A percentile compares a stretch with the other conserved stretches of the same genome.
Conservation (phyloP, 192 early-diverging fungal genomes). For the Entomortierella parvispora region DNA sequence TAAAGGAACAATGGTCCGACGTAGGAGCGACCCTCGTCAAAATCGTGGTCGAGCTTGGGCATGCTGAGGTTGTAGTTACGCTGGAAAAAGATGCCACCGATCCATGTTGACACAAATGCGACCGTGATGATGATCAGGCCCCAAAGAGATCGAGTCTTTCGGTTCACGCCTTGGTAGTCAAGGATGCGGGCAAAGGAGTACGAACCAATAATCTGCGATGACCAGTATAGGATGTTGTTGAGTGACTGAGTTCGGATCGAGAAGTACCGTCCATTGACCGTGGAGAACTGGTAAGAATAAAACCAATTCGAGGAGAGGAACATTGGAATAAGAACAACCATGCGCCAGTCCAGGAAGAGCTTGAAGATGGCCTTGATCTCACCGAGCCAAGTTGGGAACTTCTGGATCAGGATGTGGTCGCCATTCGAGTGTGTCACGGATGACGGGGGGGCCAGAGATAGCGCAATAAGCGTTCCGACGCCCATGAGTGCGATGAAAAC, state of each 20-base stretch:
- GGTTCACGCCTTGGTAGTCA: constrained; percentile 57
- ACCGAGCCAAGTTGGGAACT: constrained; percentile 67
- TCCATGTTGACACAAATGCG: constrained; percentile 64
- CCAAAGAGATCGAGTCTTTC: constrained; percentile 67
- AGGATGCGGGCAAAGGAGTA: constrained; percentile 65
- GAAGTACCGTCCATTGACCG: constrained; percentile 66
- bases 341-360: constrained; percentile 67
- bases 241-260: constrained; percentile 70
- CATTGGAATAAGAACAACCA: constrained; percentile 68
- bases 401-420: constrained; percentile 64
- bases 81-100: constrained; percentile 62
- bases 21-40: constrained; percentile 45
- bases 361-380: constrained; percentile 58
- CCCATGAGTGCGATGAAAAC: constrained; percentile 73
- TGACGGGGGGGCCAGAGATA: constrained; percentile 58
- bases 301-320: constrained; percentile 76
- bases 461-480: constrained; percentile 61
- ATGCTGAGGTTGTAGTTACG: constrained; percentile 42
- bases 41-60: constrained; percentile 26
- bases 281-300: constrained; percentile 67
- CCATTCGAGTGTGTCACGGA: constrained; percentile 73
- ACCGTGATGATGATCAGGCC: constrained; percentile 57
- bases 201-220: constrained; percentile 73
- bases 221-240: constrained; percentile 79
- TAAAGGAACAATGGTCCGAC: constrained; percentile 70